A percentile compares a stretch with the other conserved stretches of the same genome.
These are phyloP conservation scores for Boletus vinaceobasis DNA, from an alignment of 768 basidiomycete genomes.

Conservation along the genomic window DNA sequence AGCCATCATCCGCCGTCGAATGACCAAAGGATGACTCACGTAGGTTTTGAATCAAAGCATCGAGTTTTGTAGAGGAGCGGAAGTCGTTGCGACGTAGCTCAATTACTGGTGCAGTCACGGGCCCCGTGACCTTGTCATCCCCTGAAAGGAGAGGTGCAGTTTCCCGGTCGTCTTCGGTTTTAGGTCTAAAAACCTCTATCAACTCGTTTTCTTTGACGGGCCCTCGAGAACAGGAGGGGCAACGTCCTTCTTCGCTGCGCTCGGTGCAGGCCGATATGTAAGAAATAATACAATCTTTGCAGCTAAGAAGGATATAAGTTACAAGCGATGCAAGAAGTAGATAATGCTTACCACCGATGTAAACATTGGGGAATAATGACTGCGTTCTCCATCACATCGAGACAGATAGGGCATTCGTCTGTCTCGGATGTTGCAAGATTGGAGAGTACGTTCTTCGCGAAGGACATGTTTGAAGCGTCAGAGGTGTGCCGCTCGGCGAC, in stretches of 20 bases:
- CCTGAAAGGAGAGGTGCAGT: neutral
- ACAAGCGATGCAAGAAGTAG: neutral
- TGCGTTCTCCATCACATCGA: slow-evolving; percentile 70
- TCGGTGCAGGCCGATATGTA: slow-evolving; percentile 68
- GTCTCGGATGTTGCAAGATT: slow-evolving; percentile 46
- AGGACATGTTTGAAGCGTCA: slow-evolving; percentile 37
- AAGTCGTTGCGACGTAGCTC: slow-evolving; percentile 78
- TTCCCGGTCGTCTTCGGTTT: slow-evolving; percentile 6
- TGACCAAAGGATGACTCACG: slow-evolving; percentile 39
- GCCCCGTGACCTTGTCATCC: slow-evolving; percentile 17
- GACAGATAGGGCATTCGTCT: slow-evolving; percentile 81
- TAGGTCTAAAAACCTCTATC: slow-evolving; percentile 54
- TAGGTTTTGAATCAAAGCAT: slow-evolving; percentile 74
- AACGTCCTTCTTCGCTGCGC: slow-evolving; percentile 64
- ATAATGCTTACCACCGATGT: slow-evolving; percentile 59
- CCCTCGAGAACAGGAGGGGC: slow-evolving; percentile 75
- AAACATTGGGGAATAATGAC: slow-evolving; percentile 72
- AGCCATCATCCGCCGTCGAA: neutral
- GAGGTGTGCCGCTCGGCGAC: slow-evolving; percentile 40
- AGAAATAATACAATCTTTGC: slow-evolving; percentile 85
- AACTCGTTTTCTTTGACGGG: slow-evolving; percentile 64
- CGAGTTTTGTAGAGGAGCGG: slow-evolving; percentile 85
- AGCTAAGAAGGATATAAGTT: slow-evolving; percentile 42
- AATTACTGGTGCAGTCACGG: slow-evolving; percentile 40
- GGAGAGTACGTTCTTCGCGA: slow-evolving; percentile 63